phyloP scores from a whole-genome alignment of 768 basidiomycete species.

The Rhizopogon sp. region DNA sequence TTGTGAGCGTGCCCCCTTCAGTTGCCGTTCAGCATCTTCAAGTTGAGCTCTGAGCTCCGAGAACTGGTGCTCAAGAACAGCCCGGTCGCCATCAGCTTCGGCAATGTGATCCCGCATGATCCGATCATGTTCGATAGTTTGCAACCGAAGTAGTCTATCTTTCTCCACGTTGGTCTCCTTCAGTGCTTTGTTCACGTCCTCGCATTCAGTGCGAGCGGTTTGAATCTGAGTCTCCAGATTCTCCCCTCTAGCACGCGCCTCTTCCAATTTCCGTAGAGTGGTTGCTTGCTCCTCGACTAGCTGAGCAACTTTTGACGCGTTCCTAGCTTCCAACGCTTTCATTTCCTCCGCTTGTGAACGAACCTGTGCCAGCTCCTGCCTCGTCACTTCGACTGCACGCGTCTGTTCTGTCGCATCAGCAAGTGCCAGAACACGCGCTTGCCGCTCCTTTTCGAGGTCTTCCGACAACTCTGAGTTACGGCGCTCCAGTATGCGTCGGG shows the following conservation, averaged over 20 bases:
- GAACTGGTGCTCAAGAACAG: conserved; percentile 86
- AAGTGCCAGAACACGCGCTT: conserved; percentile 52
- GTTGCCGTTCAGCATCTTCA: conserved; percentile 54
- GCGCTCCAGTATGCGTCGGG: conserved; percentile 59
- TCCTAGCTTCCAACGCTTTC: conserved; percentile 59
- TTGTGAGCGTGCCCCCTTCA: conserved; percentile 59
- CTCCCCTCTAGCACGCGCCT: conserved; percentile 68
- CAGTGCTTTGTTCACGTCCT: conserved; percentile 58
- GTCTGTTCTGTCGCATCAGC: conserved; percentile 68
- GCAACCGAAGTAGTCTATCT: conserved; percentile 66
- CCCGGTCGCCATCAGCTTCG: conserved; percentile 91
- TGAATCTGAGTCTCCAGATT: conserved; percentile 73
- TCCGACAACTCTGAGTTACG: conserved; percentile 52
- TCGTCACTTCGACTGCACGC: conserved; percentile 48
- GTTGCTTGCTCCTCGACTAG: conserved; percentile 75
- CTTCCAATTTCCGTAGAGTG: conserved; percentile 66
- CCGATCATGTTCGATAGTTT: conserved; percentile 65
- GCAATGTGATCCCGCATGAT: conserved; percentile 82
- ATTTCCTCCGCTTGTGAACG: conserved; percentile 62
- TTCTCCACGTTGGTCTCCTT: conserved; percentile 71
- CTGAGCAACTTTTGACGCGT: conserved; percentile 55
- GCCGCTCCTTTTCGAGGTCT: conserved; percentile 52
- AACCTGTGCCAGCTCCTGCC: conserved; percentile 59
- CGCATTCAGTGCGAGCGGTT: conserved; percentile 65
- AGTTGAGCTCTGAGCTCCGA: conserved; percentile 62